Evolutionary conservation across 192 early-diverging fungal species (phyloP), one percentile per base, ranked within the genome.

Genomic region (Coemansia aciculifera): DNA sequence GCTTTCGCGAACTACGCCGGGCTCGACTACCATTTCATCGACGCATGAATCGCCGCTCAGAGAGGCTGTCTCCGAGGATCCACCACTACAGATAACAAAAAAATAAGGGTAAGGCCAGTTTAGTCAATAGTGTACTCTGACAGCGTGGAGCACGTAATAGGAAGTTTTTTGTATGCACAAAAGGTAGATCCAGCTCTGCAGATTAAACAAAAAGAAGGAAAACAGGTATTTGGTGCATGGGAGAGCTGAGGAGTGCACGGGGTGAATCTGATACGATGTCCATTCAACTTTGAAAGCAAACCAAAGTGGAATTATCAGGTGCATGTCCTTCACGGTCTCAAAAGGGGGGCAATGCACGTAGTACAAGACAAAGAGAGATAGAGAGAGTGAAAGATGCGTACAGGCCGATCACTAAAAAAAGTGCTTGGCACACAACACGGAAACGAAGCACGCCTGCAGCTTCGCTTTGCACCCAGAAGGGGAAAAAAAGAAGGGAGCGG

Each of bases 31-130:
- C 17, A n/a, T 62, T 9, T 65, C 60, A 36, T 78, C 80, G 21
- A 83, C 80, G 42, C 75, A 78, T 43, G 80, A 83, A 34, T 83
- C 80, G 62, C 80, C 80, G 69, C 80, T 83, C 23, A 83, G 64
- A 19, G 80, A 83, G 23, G 72, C 75, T 1, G 80, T 78, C 21
- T 83, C 80, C 48, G 75, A 69, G n/a, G 37, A 36, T 66, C 72
- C 80, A 21, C 34, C 64, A 39, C 79, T 81, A 81, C 70, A 66
- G 52, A 57, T 32, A 57, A 36, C 44, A 57, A 29, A n/a, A n/a
- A n/a, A n/a, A n/a, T 29, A 10, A 9, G 34, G 34, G 34, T 13
- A 4, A 31, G 15, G 15, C 17, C 24, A 27, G 13, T 17, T 32
- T 32, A 61, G 67, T 44, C 46, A n/a, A 44, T 52, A 52, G 15